Conservation (phyloP, 2,329 filamentous ascomycete genomes). For the Fusarium transvaalense region DNA sequence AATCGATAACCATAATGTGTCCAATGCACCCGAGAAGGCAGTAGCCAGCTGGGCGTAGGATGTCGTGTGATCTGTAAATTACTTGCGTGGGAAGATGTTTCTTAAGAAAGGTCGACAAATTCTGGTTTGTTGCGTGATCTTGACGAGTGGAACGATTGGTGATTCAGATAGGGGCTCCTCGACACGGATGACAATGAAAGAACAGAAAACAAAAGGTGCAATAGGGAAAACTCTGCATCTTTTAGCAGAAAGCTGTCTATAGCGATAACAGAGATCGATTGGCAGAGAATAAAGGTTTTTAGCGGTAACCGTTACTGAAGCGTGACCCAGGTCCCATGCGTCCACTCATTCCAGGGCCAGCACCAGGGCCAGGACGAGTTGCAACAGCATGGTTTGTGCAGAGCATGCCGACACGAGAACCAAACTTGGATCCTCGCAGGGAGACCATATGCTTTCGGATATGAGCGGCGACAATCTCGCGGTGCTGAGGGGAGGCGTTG, state of each 20-base stretch:
- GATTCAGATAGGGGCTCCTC: constrained; percentile 47
- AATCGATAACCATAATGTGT: constrained; percentile 72
- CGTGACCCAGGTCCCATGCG: constrained; percentile 70
- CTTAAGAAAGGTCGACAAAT: constrained; percentile 61
- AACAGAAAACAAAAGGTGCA: constrained; percentile 37
- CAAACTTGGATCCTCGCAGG: constrained; percentile 96
- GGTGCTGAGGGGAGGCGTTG: constrained; percentile 86
- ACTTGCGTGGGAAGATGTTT: constrained; percentile 65
- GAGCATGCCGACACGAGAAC: constrained; percentile 97
- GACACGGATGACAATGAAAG: constrained; percentile 47
- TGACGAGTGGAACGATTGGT: constrained; percentile 51
- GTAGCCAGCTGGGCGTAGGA: constrained; percentile 67
- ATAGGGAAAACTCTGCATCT: constrained; percentile 10
- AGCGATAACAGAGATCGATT: neutral
- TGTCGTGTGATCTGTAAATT: constrained; percentile 68
- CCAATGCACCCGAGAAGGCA: constrained; percentile 67
- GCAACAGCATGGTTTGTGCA: constrained; percentile 94
- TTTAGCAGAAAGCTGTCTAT: constrained; percentile 7
- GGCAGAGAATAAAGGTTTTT: constrained; percentile 20
- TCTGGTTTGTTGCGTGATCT: constrained; percentile 55
- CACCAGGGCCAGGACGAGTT: constrained; percentile 88
- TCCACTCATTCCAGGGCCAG: constrained; percentile 72
- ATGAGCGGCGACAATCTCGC: constrained; percentile 91
- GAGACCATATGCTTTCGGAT: constrained; percentile 99
- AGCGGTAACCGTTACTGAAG: constrained; percentile 71